phyloP scores from a whole-genome alignment of 2,329 filamentous ascomycete species.

The Coccinonectria pachysandricola region DNA sequence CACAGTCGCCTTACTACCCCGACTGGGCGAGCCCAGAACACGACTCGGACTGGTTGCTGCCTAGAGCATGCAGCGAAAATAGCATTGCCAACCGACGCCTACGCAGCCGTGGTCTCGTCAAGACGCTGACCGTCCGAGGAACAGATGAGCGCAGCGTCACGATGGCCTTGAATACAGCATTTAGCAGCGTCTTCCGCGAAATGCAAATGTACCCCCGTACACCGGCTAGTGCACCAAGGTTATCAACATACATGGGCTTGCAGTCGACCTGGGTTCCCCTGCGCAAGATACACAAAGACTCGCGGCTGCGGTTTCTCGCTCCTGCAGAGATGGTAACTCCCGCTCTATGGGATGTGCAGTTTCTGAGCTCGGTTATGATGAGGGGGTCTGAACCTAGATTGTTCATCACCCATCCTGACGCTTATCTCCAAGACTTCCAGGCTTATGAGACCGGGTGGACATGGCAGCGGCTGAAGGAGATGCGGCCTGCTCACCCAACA shows the following conservation, averaged over 20 bases:
- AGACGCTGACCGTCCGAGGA: conserved; percentile 49
- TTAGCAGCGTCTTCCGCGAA: conserved; percentile 44
- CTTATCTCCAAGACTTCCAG: conserved; percentile 56
- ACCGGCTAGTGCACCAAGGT: conserved; percentile 16
- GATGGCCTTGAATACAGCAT: conserved; percentile 50
- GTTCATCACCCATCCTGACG: conserved; percentile 65
- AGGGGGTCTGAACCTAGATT: conserved; percentile 56
- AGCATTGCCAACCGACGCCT: conserved; percentile 59
- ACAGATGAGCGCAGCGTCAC: conserved; percentile 60
- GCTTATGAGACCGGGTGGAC: conserved; percentile 51
- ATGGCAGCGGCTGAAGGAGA: conserved; percentile 57
- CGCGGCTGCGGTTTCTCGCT: conserved; percentile 58
- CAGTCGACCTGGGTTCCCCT: conserved; percentile 64
- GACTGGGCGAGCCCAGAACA: conserved; percentile 36
- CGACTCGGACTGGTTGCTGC: conserved; percentile 52
- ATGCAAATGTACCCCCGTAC: conserved; percentile 27
- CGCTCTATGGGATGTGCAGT: conserved; percentile 59
- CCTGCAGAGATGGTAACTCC: conserved; percentile 65
- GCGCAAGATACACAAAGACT: conserved; percentile 65
- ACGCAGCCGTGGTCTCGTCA: conserved; percentile 62
- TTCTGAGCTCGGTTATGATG: conserved; percentile 66
- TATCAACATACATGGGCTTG: conserved; percentile 46
- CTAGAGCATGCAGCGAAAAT: conserved; percentile 55
- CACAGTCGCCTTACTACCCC: conserved; percentile 36
- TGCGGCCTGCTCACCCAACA: conserved; percentile 47